Conservation (phyloP, 106 monocot genomes). For the Dioscorea zingiberensis region DNA sequence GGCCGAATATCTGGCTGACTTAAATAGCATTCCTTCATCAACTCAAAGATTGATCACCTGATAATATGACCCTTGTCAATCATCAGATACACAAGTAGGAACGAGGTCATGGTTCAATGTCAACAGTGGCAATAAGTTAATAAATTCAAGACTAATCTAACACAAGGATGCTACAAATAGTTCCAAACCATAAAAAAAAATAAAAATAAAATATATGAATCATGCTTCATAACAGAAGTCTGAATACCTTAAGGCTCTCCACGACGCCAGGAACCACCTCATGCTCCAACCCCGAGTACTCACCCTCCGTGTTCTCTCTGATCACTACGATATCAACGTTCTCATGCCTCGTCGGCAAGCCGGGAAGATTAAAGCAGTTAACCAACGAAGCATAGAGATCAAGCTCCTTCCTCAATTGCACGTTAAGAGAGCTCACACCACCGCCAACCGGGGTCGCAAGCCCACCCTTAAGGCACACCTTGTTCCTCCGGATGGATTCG, state of each 20-base stretch:
- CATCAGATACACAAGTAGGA: no score
- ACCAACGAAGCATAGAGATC: constrained; percentile 14
- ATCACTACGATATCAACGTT: constrained; percentile 16
- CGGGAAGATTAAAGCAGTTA: constrained; percentile 15
- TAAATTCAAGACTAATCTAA: no score
- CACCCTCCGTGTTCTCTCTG: constrained; percentile 19
- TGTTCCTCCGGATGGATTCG: constrained; percentile 10
- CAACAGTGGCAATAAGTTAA: no score
- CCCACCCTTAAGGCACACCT: constrained; percentile 17
- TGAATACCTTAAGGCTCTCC: constrained; percentile 9
- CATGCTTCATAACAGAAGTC: not conserved
- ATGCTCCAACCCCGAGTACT: constrained; percentile 14
- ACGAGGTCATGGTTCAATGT: no score
- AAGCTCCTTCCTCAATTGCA: constrained; percentile 15
- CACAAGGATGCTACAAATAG: not conserved
- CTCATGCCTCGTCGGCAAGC: constrained; percentile 13
- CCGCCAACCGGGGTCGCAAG: constrained; percentile 14
- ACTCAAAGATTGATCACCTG: no score
- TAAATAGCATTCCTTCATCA: no score
- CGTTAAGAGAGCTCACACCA: constrained; percentile 12
- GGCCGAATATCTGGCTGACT: no score
- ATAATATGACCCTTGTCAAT: no score
- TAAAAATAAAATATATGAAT: not conserved
- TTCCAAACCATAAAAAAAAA: not conserved
- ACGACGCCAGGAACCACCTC: constrained; percentile 19